These are phyloP conservation scores for Boletellus ananiceps DNA, from an alignment of 768 basidiomycete genomes.

Conservation along the genomic window DNA sequence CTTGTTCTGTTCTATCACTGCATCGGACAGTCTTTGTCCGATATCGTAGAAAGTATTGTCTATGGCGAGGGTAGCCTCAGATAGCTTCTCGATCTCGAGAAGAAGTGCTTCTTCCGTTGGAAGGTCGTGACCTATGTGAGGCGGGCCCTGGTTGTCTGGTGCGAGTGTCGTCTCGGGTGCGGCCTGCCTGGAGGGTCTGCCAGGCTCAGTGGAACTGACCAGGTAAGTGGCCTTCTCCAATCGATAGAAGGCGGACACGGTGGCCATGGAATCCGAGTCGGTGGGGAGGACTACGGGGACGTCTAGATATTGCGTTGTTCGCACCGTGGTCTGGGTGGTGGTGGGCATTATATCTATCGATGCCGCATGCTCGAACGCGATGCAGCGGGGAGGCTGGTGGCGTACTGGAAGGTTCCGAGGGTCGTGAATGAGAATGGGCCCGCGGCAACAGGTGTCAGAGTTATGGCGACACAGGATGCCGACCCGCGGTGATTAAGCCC, in stretches of 20 bases:
- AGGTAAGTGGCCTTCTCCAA: neutral
- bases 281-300: neutral
- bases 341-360: slow-evolving; percentile 9
- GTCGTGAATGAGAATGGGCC: slow-evolving; percentile 1
- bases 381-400: neutral
- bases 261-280: slow-evolving; percentile 4
- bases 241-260: slow-evolving; percentile 1
- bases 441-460: neutral
- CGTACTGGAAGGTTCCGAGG: slow-evolving; percentile 1
- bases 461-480: neutral
- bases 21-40: slow-evolving; percentile 6
- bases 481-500: neutral
- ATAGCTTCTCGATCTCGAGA: slow-evolving; percentile 16
- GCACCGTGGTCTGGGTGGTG: neutral
- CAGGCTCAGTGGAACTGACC: neutral
- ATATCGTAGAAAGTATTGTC: slow-evolving; percentile 16
- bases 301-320: neutral
- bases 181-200: neutral
- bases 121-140: slow-evolving; percentile 2
- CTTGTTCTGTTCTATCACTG: slow-evolving; percentile 5
- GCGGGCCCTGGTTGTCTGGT: neutral
- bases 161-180: neutral
- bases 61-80: slow-evolving; percentile 13
- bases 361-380: neutral
- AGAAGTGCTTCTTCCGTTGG: slow-evolving; percentile 11